These are phyloP conservation scores for Aureobasidium sp. DNA, from an alignment of 2,329 filamentous ascomycete species.

Conservation along the genomic window DNA sequence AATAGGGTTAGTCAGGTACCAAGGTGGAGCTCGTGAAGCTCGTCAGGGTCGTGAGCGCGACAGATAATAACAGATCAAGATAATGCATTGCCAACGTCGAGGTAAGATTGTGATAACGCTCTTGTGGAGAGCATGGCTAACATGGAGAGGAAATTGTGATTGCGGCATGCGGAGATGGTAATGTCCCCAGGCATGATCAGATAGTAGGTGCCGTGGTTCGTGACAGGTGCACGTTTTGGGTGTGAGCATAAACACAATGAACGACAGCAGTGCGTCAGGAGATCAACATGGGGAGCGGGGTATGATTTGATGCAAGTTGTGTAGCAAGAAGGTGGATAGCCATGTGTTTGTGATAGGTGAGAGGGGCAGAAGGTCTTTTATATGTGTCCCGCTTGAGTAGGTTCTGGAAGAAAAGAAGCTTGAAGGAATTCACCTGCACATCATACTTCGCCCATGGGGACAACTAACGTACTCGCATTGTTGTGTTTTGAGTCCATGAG, in stretches of 20 bases:
- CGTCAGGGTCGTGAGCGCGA: not conserved
- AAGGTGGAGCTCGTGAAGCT: not conserved
- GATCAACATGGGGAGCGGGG: conserved; percentile 2
- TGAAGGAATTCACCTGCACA: not conserved
- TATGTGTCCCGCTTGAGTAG: not conserved
- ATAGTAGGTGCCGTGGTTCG: not conserved
- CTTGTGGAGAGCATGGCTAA: not conserved
- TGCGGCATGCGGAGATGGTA: not conserved
- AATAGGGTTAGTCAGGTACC: not conserved
- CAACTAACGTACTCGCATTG: not conserved
- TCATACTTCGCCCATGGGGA: not conserved
- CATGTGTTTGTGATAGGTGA: not conserved
- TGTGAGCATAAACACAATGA: not conserved
- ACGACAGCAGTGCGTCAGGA: not conserved
- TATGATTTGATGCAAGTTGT: conserved; percentile 4
- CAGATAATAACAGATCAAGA: not conserved
- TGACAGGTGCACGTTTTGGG: conserved; percentile 9
- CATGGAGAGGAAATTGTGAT: not conserved
- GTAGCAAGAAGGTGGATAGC: not conserved
- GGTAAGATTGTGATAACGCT: not conserved
- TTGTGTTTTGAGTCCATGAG: not conserved
- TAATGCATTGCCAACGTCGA: not conserved
- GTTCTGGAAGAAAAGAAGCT: not conserved
- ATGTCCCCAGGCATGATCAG: not conserved
- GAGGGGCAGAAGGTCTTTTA: not conserved